Conservation (phyloP, 495 filamentous ascomycete genomes). For the Penicillium riverlandense region DNA sequence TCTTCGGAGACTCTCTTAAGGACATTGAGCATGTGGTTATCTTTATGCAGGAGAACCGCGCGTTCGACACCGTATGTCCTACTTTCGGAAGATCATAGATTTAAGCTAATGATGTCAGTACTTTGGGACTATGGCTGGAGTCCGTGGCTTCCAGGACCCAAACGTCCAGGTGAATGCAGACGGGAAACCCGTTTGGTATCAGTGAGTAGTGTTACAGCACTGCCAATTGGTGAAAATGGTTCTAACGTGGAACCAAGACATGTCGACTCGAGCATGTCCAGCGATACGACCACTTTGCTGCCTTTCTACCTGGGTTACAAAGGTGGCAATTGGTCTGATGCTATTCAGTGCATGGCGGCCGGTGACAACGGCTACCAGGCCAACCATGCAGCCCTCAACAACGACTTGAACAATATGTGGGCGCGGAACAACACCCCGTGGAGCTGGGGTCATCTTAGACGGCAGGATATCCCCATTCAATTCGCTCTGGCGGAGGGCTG, state of each 20-base stretch:
- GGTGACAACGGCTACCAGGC: conserved; percentile 43
- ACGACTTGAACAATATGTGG: conserved; percentile 46
- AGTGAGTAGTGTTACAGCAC: conserved; percentile 22
- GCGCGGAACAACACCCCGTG: conserved; percentile 46
- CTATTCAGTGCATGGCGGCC: conserved; percentile 49
- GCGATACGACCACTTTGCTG: conserved; percentile 28
- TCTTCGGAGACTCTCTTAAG: conserved; percentile 31
- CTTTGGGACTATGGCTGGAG: conserved; percentile 49
- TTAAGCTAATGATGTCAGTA: conserved; percentile 19
- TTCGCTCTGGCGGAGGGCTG: conserved; percentile 48
- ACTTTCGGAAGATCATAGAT: not conserved
- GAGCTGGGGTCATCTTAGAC: conserved; percentile 45
- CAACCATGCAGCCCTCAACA: conserved; percentile 45
- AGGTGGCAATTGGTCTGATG: conserved; percentile 35
- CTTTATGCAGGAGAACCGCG: conserved; percentile 51
- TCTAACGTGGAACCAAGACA: conserved; percentile 1
- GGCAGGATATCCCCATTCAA: conserved; percentile 45
- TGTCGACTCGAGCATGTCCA: conserved; percentile 15
- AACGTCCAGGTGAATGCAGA: conserved; percentile 47
- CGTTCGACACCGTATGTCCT: conserved; percentile 27
- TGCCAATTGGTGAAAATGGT: not conserved
- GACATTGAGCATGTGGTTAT: conserved; percentile 52
- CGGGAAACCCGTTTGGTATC: conserved; percentile 39
- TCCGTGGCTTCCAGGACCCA: conserved; percentile 49
- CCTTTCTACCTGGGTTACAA: conserved; percentile 49